These are phyloP conservation scores for Roridomyces roridus DNA, from an alignment of 768 basidiomycete species.

Conservation along the genomic window DNA sequence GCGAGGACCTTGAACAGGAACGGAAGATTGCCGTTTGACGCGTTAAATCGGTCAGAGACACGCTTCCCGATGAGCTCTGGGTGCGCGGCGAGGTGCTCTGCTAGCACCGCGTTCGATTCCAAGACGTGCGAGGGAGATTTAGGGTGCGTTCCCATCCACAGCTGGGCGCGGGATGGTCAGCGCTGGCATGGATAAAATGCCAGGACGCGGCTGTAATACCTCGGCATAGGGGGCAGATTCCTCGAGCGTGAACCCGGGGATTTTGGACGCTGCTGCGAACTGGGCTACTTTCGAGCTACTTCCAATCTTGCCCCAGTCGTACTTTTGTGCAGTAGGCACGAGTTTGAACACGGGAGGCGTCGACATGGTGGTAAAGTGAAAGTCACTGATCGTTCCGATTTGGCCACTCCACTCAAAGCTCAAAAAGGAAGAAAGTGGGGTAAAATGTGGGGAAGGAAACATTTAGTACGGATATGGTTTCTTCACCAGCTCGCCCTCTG, in stretches of 20 bases:
- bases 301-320: slow-evolving; percentile 95
- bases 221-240: slow-evolving; percentile 88
- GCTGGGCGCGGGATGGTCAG: slow-evolving; percentile 53
- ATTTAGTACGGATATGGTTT: slow-evolving; percentile 21
- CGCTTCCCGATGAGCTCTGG: slow-evolving; percentile 71
- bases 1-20: slow-evolving; percentile 94
- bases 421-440: not conserved
- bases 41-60: slow-evolving; percentile 61
- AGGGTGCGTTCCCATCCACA: slow-evolving; percentile 99
- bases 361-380: not conserved
- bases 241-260: slow-evolving; percentile 73
- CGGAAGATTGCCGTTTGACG: slow-evolving; percentile 73
- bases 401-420: not conserved
- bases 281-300: slow-evolving; percentile 85
- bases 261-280: slow-evolving; percentile 65
- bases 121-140: slow-evolving; percentile 56
- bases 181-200: not conserved
- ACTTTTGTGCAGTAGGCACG: slow-evolving; percentile 82
- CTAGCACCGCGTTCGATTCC: slow-evolving; percentile 48
- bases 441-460: not conserved
- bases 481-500: not conserved
- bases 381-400: slow-evolving; percentile 1
- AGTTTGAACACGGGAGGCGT: slow-evolving; percentile 71
- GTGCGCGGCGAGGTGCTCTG: slow-evolving; percentile 66
- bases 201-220: slow-evolving; percentile 54